Evolutionary conservation across 2,329 filamentous ascomycete species (phyloP).

Genomic region (Beauveria medogensis): DNA sequence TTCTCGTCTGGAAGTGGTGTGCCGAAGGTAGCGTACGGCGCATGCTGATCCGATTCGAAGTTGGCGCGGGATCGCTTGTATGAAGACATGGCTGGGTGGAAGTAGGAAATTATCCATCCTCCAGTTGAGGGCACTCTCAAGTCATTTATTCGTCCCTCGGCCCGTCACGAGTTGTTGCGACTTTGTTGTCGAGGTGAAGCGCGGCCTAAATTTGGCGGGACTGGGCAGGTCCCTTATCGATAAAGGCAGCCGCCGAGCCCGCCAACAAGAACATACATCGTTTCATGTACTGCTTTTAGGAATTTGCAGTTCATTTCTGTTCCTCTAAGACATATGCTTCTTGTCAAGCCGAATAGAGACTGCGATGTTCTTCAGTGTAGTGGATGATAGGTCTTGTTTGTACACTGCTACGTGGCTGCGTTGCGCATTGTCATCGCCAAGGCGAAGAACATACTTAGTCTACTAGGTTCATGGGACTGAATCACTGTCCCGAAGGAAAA

Average conservation of each 20-base stretch:
- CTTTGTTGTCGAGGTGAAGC: not conserved
- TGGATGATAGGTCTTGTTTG: too few relatives aligned
- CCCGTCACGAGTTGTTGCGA: not conserved
- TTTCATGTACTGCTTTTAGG: too few relatives aligned
- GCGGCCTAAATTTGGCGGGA: not conserved
- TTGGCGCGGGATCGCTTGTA: conserved; percentile 70
- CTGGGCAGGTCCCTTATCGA: not conserved
- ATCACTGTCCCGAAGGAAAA: too few relatives aligned
- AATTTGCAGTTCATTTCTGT: too few relatives aligned
- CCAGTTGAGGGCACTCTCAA: not conserved
- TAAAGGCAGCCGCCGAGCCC: not conserved
- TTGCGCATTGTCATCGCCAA: too few relatives aligned
- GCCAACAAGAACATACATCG: too few relatives aligned
- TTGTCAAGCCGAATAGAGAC: too few relatives aligned
- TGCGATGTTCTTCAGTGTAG: too few relatives aligned
- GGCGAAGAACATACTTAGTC: too few relatives aligned
- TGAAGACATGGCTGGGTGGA: conserved; percentile 39
- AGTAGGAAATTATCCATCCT: not conserved
- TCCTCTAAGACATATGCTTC: too few relatives aligned
- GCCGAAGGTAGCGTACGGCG: conserved; percentile 73
- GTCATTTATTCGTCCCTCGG: not conserved
- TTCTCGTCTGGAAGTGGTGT: conserved; percentile 78
- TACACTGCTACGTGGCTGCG: too few relatives aligned
- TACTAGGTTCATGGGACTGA: too few relatives aligned
- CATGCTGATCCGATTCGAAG: conserved; percentile 69